Evolutionary conservation across 2,329 filamentous ascomycete genomes (phyloP).

Genomic region (Colletotrichum eleusines): DNA sequence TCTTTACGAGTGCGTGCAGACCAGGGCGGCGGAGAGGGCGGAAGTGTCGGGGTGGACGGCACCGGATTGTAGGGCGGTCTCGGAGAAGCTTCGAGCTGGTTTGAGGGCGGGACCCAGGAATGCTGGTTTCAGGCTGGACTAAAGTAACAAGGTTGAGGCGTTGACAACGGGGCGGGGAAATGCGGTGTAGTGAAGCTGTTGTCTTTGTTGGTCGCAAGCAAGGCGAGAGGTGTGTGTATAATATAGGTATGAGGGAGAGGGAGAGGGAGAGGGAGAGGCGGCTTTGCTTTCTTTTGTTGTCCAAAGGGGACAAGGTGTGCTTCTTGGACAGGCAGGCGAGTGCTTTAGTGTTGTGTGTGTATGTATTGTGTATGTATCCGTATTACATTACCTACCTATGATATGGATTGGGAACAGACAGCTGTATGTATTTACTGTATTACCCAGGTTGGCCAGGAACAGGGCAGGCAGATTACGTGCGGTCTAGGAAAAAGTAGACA

Average conservation of each 20-base stretch:
- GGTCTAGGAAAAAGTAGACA: not conserved
- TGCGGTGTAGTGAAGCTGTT: not conserved
- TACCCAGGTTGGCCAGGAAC: not conserved
- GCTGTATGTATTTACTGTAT: too few relatives aligned
- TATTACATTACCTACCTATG: too few relatives aligned
- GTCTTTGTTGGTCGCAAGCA: constrained; percentile 1
- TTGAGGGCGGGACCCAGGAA: constrained; percentile 30
- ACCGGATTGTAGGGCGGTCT: constrained; percentile 26
- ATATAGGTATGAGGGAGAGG: not conserved
- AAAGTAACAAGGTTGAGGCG: constrained; percentile 27
- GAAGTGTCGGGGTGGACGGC: constrained; percentile 11
- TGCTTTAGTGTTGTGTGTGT: not conserved
- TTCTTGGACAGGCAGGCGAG: not conserved
- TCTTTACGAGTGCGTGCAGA: constrained; percentile 9
- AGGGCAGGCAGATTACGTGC: not conserved
- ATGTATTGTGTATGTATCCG: not conserved
- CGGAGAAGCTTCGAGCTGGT: constrained; percentile 30
- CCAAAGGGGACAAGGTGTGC: constrained; percentile 20
- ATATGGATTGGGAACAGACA: not conserved
- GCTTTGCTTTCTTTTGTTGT: not conserved
- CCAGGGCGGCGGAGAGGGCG: constrained; percentile 7
- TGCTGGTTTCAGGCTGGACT: constrained; percentile 32
- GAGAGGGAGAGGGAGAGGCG: not conserved
- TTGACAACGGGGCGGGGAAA: constrained; percentile 1
- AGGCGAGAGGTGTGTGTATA: not conserved